phyloP scores from a whole-genome alignment of 2,329 filamentous ascomycete species.

The Cladosporium halotolerans region DNA sequence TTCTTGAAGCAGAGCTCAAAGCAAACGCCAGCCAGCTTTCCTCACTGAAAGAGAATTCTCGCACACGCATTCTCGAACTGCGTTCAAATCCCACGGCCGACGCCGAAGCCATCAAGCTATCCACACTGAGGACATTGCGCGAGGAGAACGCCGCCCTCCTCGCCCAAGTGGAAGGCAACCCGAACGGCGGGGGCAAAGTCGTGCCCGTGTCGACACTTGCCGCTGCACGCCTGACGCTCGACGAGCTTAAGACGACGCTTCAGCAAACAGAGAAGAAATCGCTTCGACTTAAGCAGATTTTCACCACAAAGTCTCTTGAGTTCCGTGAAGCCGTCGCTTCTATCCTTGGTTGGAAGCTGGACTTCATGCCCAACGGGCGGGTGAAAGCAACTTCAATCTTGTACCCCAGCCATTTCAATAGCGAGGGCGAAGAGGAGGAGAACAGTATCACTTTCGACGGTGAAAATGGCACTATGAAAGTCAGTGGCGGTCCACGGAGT shows the following conservation, averaged over 20 bases:
- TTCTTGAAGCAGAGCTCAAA: conserved; percentile 69
- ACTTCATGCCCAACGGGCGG: conserved; percentile 95
- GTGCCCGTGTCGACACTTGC: conserved; percentile 74
- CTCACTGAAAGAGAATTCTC: conserved; percentile 58
- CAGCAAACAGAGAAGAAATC: conserved; percentile 73
- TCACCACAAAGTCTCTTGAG: conserved; percentile 82
- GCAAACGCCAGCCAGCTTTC: conserved; percentile 68
- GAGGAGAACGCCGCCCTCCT: conserved; percentile 81
- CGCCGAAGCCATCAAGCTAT: conserved; percentile 74
- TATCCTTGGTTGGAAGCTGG: conserved; percentile 87
- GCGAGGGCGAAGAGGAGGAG: conserved; percentile 44
- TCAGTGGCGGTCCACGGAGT: conserved; percentile 81
- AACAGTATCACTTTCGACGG: conserved; percentile 76
- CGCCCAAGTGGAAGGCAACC: conserved; percentile 54
- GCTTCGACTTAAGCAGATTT: conserved; percentile 84
- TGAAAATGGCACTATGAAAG: conserved; percentile 95
- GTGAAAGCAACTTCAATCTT: conserved; percentile 86
- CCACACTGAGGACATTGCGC: conserved; percentile 69
- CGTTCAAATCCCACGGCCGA: conserved; percentile 89
- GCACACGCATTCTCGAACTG: conserved; percentile 77
- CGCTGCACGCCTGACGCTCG: conserved; percentile 67
- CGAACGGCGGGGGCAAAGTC: conserved; percentile 46
- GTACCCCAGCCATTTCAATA: conserved; percentile 47
- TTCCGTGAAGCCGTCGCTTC: conserved; percentile 93
- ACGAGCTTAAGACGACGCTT: conserved; percentile 45